A percentile compares a stretch with the other conserved stretches of the same genome.
Conservation (phyloP, 108 stramenopile species). For the Nitzschia sp. region DNA sequence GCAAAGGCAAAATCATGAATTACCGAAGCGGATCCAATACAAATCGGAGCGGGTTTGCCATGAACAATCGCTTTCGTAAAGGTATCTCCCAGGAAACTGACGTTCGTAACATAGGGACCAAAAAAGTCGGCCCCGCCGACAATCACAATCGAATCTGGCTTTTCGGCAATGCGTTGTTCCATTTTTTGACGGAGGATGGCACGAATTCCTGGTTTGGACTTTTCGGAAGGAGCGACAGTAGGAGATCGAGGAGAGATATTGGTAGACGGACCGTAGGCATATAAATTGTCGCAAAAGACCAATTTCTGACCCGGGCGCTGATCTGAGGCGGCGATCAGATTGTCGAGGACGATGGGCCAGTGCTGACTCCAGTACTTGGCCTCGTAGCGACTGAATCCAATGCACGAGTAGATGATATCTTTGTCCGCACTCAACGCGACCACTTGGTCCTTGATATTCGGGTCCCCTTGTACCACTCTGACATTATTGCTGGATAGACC, state of each 20-base stretch:
- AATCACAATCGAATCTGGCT: conserved; percentile 21
- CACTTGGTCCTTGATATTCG: conserved; percentile 9
- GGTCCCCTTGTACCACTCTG: conserved; percentile 27
- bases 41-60: conserved; percentile 15
- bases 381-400: conserved; percentile 38
- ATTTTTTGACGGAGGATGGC: conserved; percentile 22
- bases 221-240: background rate
- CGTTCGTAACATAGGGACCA: conserved; percentile 23
- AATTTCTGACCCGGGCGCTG: conserved; percentile 22
- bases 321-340: conserved; percentile 22
- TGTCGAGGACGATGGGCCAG: conserved; percentile 39
- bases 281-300: conserved; percentile 44
- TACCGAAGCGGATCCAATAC: conserved; percentile 21
- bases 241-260: conserved; percentile 5
- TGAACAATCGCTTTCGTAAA: conserved; percentile 26
- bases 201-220: conserved; percentile 28
- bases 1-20: conserved; percentile 34
- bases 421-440: conserved; percentile 1
- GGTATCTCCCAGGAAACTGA: conserved; percentile 35
- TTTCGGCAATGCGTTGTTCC: conserved; percentile 20
- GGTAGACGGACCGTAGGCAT: conserved; percentile 32
- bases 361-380: conserved; percentile 31
- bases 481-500: conserved; percentile 12
- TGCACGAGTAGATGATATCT: conserved; percentile 28
- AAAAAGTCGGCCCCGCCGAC: conserved; percentile 40